Evolutionary conservation across 192 early-diverging fungal genomes (phyloP), one percentile per base, ranked within the genome.

Genomic region (Dissophora globulifera): DNA sequence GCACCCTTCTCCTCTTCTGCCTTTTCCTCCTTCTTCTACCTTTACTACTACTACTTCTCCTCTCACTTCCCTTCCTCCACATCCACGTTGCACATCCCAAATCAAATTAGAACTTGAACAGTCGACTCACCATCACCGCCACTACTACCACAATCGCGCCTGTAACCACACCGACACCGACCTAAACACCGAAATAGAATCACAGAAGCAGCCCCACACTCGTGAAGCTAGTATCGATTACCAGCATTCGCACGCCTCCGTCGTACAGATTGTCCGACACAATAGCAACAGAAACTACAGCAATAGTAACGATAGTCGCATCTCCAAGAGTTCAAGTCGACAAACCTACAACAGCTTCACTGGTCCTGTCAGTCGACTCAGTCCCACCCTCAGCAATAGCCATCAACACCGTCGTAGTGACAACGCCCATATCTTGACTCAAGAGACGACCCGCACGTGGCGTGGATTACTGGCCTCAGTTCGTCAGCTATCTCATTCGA

Each of bases 381-480:
- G n/a, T n/a, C n/a, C n/a, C n/a, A n/a, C n/a, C n/a, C n/a, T n/a
- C 12, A 29, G 32, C 31, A 56, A 17, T 15, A 57, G 45, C 31
- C 46, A 19, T 11, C n/a, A n/a, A n/a, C n/a, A n/a, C n/a, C n/a
- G n/a, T n/a, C 58, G 47, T 19, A 48, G 40, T 17, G 49, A 47
- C 38, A 43, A 41, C 13, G 35, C 32, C 1, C 40, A 26, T 29
- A n/a, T 50, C 19, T 40, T 62, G 22, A 52, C 47, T 9, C 65
- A 67, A 50, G 54, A 58, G 19, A 41, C 41, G 20, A 50, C 43
- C 1, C 19, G 47, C 0, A 67, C 65, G 22, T 67, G 65, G 65
- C 65, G 54, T 27, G 54, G 54, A 16, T 31, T 67, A 11, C 58
- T 67, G 20, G 31, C 65, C 0, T 55, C 65, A 16, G 65, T 67